Base-by-base conservation (phyloP, 495 filamentous ascomycete genomes). In the Articulospora tetracladia region DNA sequence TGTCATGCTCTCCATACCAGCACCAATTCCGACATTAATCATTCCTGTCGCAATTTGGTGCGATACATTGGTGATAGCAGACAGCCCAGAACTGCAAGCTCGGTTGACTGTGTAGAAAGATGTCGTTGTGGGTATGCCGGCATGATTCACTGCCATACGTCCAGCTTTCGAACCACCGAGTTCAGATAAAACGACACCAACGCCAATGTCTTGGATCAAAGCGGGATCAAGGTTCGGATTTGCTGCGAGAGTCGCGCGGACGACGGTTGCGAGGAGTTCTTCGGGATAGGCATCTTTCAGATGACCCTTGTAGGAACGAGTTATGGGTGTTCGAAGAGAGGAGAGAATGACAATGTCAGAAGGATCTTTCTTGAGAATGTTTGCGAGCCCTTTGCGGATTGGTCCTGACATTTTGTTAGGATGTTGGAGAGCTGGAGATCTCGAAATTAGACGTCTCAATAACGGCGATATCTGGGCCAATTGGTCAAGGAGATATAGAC, bases 1-100 rank as follows among this genome's bases (percentile, higher is more conserved):
- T 51, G 90, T 95, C 92, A 97, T 96, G 70, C 85, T 89, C 79
- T 97, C 92, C 88, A 93, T 95, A 19, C 92, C 92, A 22, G 88
- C 93, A 34, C 86, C 92, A 54, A 97, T 83, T 61, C 92, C 92
- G n/a, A 89, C 76, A 65, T 86, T 80, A 57, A 94, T 86, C 60
- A 83, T 83, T 0, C 84, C 90, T 0, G 83, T 77, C 34, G 82
- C 79, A 63, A 96, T 94, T 48, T 86, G 79, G 24, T 88, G 82
- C 1, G 88, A 85, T 0, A 94, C 76, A 28, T 73, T 73, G 3
- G 89, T 87, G 60, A 97, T 88, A 36, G 85, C 83, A 63, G 88
- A 84, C 36, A 96, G 78, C 11, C 87, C 86, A 6, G 86, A 91
- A 12, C 86, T 82, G 72, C 93, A 97, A 32, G 93, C 91, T 25